Base-by-base conservation (phyloP, 495 filamentous ascomycete species). In the Daldinia caldariorum region DNA sequence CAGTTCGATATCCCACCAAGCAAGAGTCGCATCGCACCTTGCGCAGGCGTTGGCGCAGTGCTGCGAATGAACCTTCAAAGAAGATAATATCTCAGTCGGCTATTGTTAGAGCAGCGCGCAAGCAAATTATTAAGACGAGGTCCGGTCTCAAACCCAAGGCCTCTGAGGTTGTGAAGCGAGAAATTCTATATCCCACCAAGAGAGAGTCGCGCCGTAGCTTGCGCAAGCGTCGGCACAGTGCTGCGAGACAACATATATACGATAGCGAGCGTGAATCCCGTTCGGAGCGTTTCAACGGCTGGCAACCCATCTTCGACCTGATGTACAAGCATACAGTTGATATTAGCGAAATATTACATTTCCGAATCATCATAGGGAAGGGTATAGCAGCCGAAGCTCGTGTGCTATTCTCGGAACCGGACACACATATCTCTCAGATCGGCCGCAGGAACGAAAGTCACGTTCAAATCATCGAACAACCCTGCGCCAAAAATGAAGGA, bases 301-400 rank as follows among this genome's bases (percentile, higher is more conserved):
- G 66, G 69, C 58, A 39, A 12, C 56, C 43, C 18, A 67, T 67
- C 7, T 31, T 75, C 34, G 58, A 69, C 22, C 60, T 75, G 14
- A 71, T 77, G 74, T 77, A 3, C 63, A 26, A 62, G 22, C 54
- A 73, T 45, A 75, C 69, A 6, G 69, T 18, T 16, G 58, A 71
- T 4, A 56, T 67, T 13, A 63, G 66, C 8, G 66, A 75, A 34
- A 58, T 41, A 50, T 32, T 77, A 10, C 18, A 73, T 60, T 75
- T 75, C 50, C 68, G 63, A 18, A 45, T 75, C 6, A 51, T 61
- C 20, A 70, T 77, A 22, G 70, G 70, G 39, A 73, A 38, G 31
- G 53, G 45, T 14, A 43, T 63, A 13, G 62, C 70, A 10, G 66
- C 56, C 39, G 65, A 72, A 50, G 70, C 73, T 16, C 69, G 54